Conservation (phyloP, 306 rosid species). For the Trichosanthes truncata region DNA sequence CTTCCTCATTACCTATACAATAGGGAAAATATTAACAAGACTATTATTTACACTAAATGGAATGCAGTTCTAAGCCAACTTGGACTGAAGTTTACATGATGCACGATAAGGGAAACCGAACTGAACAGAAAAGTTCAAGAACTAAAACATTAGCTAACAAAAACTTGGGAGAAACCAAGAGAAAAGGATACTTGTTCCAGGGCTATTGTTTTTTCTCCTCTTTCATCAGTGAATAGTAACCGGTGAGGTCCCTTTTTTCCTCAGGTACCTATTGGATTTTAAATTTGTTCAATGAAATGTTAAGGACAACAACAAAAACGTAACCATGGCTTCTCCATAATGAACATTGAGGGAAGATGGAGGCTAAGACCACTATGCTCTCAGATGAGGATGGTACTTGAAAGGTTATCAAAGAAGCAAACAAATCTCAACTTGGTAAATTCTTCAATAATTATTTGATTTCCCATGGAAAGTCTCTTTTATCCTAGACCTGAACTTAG, state of each 20-base stretch:
- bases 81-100: background rate
- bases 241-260: no score
- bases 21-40: constrained; percentile 18
- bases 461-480: background rate
- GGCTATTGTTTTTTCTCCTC: background rate
- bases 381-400: background rate
- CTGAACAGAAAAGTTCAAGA: background rate
- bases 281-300: no score
- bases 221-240: background rate
- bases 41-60: constrained; percentile 7
- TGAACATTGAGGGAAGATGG: background rate
- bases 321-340: background rate
- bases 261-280: no score
- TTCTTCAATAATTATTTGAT: background rate
- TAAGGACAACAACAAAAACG: background rate
- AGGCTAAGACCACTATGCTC: background rate
- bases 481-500: background rate
- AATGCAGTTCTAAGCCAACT: background rate
- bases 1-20: constrained; percentile 73
- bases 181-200: background rate
- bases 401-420: background rate
- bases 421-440: background rate
- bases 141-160: background rate
- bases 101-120: background rate
- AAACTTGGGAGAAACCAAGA: background rate